These are phyloP conservation scores for Zarea fungicola DNA, from an alignment of 2,329 filamentous ascomycete genomes.

Conservation along the genomic window DNA sequence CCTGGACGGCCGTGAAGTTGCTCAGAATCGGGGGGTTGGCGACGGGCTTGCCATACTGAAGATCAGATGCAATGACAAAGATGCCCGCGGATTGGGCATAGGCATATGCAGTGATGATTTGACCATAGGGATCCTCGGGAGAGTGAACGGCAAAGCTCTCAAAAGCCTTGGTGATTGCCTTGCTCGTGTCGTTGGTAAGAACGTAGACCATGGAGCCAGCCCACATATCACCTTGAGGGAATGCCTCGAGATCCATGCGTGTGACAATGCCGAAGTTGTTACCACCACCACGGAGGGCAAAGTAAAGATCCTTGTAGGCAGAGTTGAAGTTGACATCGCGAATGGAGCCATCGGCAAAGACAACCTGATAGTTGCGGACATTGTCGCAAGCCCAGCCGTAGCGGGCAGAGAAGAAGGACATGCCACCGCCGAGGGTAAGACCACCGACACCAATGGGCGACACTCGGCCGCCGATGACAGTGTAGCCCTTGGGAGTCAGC, in stretches of 20 bases:
- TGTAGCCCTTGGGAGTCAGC: conserved; percentile 16
- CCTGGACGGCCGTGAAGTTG: conserved; percentile 19
- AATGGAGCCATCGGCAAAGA: conserved; percentile 40
- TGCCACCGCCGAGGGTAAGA: conserved; percentile 21
- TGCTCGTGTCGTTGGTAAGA: conserved; percentile 21
- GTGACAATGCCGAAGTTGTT: conserved; percentile 54
- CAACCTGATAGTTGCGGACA: conserved; percentile 25
- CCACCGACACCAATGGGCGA: conserved; percentile 22
- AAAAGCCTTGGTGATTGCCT: conserved; percentile 20
- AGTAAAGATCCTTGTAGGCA: conserved; percentile 47
- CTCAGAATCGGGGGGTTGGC: conserved; percentile 17
- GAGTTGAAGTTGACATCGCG: conserved; percentile 35
- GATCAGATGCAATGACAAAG: conserved; percentile 18
- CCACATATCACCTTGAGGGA: conserved; percentile 33
- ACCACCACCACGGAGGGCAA: conserved; percentile 51
- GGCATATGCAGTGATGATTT: conserved; percentile 20
- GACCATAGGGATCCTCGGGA: conserved; percentile 19
- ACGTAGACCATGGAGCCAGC: conserved; percentile 29
- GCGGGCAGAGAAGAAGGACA: conserved; percentile 19
- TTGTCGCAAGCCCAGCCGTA: conserved; percentile 22
- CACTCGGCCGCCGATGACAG: conserved; percentile 21
- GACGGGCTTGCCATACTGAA: conserved; percentile 18
- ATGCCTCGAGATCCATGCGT: conserved; percentile 39
- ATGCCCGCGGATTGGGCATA: conserved; percentile 16
- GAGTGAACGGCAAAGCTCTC: conserved; percentile 18